Evolutionary conservation across 2,329 filamentous ascomycete genomes (phyloP), one percentile per base, ranked within the genome.

Genomic region (Alternaria arborescens): DNA sequence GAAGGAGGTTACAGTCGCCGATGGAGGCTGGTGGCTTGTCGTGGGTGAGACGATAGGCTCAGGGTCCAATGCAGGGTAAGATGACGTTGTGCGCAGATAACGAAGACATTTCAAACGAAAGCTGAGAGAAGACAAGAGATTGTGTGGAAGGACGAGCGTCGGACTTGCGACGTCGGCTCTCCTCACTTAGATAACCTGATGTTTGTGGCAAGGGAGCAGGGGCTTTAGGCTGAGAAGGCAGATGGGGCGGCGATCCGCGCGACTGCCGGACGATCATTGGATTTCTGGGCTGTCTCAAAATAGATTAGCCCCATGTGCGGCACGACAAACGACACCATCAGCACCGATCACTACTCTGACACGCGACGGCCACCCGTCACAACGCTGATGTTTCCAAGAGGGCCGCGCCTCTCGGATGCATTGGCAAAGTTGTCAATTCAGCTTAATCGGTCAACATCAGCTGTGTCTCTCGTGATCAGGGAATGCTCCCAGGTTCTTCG

Each of bases 131-230:
- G 11, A 28, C 42, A 57, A 42, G 20, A 36, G 48, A 36, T 42
- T 53, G 51, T 42, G 28, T 43, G 32, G 34, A 36, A 41, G 48
- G 26, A 55, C 43, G 41, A 41, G 50, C 40, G 24, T 63, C 68
- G 65, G 63, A 67, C 62, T 61, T 66, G 62, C 44, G 41, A 55
- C 52, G 46, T 71, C 70, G 71, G 71, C 69, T 73, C 69, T 72
- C 69, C 71, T 61, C 70, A 70, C 22, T 40, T 36, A 61, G 58
- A 52, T 58, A 52, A 52, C 22, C 55, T n/a, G 40, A 43, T 44
- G 60, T 38, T 54, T 53, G 52, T 60, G 47, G 16, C 32, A 26
- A 38, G 12, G 40, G 51, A 30, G 34, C 47, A 46, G 47, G 56
- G 47, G 44, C 57, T 64, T 18, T 28, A 52, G 30, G 53, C 26